Evolutionary conservation across 2,329 filamentous ascomycete species (phyloP).

Genomic region (Penicillium sp.): DNA sequence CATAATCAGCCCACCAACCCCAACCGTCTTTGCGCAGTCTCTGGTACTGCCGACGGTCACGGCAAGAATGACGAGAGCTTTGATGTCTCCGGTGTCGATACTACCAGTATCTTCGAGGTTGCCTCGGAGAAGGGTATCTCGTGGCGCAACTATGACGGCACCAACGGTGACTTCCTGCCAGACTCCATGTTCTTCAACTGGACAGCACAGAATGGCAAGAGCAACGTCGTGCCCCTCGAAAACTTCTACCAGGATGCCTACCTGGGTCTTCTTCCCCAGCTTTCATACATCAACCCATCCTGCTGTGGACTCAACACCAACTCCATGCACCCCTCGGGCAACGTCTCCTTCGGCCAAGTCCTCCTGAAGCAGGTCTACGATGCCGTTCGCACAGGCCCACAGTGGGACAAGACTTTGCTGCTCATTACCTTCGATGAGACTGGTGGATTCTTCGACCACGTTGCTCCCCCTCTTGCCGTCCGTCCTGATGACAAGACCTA

Average conservation of each 20-base stretch:
- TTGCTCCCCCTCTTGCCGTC: slow-evolving; percentile 34
- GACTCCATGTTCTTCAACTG: slow-evolving; percentile 35
- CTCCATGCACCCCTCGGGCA: slow-evolving; percentile 32
- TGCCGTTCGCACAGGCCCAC: slow-evolving; percentile 35
- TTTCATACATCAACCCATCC: slow-evolving; percentile 39
- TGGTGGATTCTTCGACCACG: slow-evolving; percentile 42
- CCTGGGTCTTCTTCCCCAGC: slow-evolving; percentile 31
- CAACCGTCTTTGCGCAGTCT: slow-evolving; percentile 38
- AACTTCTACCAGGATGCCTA: slow-evolving; percentile 38
- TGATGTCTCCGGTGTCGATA: slow-evolving; percentile 30
- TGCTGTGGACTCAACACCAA: slow-evolving; percentile 38
- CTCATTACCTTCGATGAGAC: slow-evolving; percentile 41
- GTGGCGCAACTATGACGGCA: slow-evolving; percentile 37
- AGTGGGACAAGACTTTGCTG: slow-evolving; percentile 40
- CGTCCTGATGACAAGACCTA: slow-evolving; percentile 38
- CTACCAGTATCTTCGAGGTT: slow-evolving; percentile 42
- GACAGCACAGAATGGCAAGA: slow-evolving; percentile 27
- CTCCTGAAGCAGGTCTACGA: slow-evolving; percentile 43
- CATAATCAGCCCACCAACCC: slow-evolving; percentile 42
- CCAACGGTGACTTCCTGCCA: slow-evolving; percentile 30
- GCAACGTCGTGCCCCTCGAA: slow-evolving; percentile 30
- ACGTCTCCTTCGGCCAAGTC: slow-evolving; percentile 38
- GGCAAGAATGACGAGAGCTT: slow-evolving; percentile 31
- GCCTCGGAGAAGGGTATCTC: slow-evolving; percentile 29
- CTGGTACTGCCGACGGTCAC: slow-evolving; percentile 32